phyloP scores from a whole-genome alignment of 768 basidiomycete species.

The Tricholoma hemisulphureum region DNA sequence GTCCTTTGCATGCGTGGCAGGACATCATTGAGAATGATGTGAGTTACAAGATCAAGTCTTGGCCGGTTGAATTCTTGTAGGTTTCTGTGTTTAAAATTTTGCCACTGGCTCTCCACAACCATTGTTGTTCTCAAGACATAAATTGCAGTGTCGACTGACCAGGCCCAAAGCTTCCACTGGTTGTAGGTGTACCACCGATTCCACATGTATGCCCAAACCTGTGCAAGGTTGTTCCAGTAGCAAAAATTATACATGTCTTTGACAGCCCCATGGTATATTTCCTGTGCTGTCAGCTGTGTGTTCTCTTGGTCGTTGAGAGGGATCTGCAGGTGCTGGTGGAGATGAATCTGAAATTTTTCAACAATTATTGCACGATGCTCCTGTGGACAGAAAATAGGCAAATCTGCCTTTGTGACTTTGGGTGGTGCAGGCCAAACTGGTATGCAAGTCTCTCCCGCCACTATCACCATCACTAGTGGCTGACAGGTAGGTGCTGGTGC shows the following conservation, averaged over 20 bases:
- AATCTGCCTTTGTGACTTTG: background rate
- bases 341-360: constrained; percentile 15
- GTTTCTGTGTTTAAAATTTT: constrained; percentile 21
- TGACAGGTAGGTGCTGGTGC: background rate
- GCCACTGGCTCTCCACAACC: constrained; percentile 11
- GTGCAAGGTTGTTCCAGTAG: constrained; percentile 15
- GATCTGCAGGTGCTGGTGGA: constrained; percentile 18
- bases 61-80: constrained; percentile 20
- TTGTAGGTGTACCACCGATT: constrained; percentile 27
- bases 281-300: constrained; percentile 1
- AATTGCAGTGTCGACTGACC: background rate
- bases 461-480: constrained; percentile 12
- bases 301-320: constrained; percentile 10
- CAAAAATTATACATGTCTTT: constrained; percentile 25
- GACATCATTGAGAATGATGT: constrained; percentile 9
- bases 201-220: constrained; percentile 32
- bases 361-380: constrained; percentile 13
- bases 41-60: constrained; percentile 18
- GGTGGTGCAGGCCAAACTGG: constrained; percentile 18
- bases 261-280: constrained; percentile 9
- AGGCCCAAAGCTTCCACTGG: constrained; percentile 17
- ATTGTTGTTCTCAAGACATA: background rate
- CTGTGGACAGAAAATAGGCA: constrained; percentile 13
- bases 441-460: background rate
- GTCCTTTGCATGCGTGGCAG: constrained; percentile 12